Percentiles rank a stretch among this genome's conserved stretches.
phyloP scores from a whole-genome alignment of 768 basidiomycete genomes.

The Fistulinella prunicolor region DNA sequence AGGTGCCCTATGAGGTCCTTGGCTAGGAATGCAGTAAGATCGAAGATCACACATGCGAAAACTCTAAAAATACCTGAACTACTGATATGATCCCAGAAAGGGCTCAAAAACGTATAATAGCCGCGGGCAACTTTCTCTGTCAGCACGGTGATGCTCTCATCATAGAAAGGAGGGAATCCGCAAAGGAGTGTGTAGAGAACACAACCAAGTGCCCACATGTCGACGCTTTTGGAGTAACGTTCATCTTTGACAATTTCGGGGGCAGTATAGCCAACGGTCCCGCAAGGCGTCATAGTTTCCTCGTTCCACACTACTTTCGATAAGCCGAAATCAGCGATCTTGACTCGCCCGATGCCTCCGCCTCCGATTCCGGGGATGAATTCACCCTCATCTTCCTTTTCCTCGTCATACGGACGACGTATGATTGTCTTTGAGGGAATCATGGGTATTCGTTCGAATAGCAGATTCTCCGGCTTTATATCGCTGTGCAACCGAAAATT shows the following conservation, averaged over 20 bases:
- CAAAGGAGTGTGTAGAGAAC: constrained; percentile 98
- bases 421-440: constrained; percentile 75
- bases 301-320: constrained; percentile 99
- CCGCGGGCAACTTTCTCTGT: constrained; percentile 98
- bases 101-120: constrained; percentile 96
- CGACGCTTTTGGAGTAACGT: constrained; percentile 92
- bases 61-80: constrained; percentile 51
- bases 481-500: constrained; percentile 44
- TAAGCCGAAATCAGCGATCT: constrained; percentile 98
- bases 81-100: constrained; percentile 99
- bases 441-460: constrained; percentile 92
- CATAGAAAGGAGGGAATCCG: constrained; percentile 98
- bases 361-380: constrained; percentile 90
- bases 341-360: constrained; percentile 95
- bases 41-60: background rate
- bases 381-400: constrained; percentile 98
- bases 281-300: constrained; percentile 98
- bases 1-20: constrained; percentile 95
- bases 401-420: constrained; percentile 91
- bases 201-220: constrained; percentile 99
- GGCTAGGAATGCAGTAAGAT: constrained; percentile 44
- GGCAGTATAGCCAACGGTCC: constrained; percentile 99
- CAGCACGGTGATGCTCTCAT: constrained; percentile 96
- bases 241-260: constrained; percentile 99
- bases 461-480: constrained; percentile 97